A percentile compares a stretch with the other conserved stretches of the same genome.
Evolutionary conservation across 371 early-diverging fungal species (phyloP).

Genomic region (Actinomortierella wolfii): DNA sequence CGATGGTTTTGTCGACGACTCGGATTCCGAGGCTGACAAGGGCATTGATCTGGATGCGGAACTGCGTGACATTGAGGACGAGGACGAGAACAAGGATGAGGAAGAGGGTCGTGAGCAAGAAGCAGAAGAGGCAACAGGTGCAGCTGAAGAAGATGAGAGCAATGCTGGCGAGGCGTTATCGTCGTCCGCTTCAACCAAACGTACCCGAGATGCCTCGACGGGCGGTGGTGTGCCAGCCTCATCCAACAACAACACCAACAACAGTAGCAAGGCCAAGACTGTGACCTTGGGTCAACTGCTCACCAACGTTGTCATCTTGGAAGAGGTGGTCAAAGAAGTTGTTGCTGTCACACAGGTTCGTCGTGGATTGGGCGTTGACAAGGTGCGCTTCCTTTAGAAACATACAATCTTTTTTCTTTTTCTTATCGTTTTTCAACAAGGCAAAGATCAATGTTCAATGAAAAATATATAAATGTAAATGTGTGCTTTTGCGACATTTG

Average conservation of each 20-base stretch:
- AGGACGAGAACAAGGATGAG: constrained; percentile 53
- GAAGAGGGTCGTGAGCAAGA: constrained; percentile 50
- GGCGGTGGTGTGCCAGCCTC: not conserved
- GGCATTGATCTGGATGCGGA: constrained; percentile 28
- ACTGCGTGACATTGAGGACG: constrained; percentile 52
- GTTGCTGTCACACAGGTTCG: constrained; percentile 85
- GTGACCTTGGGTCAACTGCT: constrained; percentile 69
- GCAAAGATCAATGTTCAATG: too few species aligned
- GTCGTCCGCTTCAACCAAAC: constrained; percentile 12
- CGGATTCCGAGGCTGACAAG: constrained; percentile 53
- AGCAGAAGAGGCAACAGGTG: constrained; percentile 54
- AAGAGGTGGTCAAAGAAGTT: constrained; percentile 91
- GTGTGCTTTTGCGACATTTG: too few species aligned
- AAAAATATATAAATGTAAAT: too few species aligned
- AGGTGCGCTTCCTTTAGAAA: constrained; percentile 55
- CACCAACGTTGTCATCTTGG: constrained; percentile 90
- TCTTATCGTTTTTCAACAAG: too few species aligned
- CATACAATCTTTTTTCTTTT: not conserved
- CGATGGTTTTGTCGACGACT: constrained; percentile 59
- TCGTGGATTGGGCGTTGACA: constrained; percentile 78
- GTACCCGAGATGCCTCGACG: not conserved
- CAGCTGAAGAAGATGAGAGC: constrained; percentile 41
- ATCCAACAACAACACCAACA: not conserved
- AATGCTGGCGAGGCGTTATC: constrained; percentile 46
- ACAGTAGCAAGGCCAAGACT: constrained; percentile 52